Evolutionary conservation across 1,284 basidiomycete species (phyloP).

Genomic region (Coniophora puteana): DNA sequence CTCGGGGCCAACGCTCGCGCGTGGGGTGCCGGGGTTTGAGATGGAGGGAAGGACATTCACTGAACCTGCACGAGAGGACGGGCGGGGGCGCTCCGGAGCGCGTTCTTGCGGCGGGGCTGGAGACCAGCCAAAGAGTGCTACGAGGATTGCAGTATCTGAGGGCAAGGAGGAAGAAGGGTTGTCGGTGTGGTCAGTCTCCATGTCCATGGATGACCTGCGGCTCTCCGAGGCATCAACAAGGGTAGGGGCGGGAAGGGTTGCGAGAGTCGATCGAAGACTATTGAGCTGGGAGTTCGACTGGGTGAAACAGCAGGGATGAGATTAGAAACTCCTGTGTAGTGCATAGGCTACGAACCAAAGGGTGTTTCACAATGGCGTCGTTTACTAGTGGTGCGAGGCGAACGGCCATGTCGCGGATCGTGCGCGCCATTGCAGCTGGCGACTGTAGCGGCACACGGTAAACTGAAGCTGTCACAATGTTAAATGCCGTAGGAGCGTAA

Average conservation of each 20-base stretch:
- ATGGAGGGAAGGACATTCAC: slow-evolving; percentile 27
- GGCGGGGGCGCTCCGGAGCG: slow-evolving; percentile 28
- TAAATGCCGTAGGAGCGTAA: slow-evolving; percentile 9
- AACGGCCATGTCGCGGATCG: slow-evolving; percentile 54
- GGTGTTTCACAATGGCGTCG: slow-evolving; percentile 62
- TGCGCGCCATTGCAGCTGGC: slow-evolving; percentile 53
- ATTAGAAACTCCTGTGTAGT: neutral
- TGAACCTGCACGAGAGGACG: slow-evolving; percentile 39
- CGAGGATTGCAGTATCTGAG: slow-evolving; percentile 54
- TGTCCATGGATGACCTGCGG: slow-evolving; percentile 9
- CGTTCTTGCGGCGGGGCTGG: slow-evolving; percentile 42
- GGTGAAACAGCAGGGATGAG: slow-evolving; percentile 5
- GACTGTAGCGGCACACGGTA: slow-evolving; percentile 71
- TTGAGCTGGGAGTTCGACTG: slow-evolving; percentile 45
- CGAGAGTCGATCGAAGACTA: slow-evolving; percentile 37
- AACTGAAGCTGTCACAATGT: slow-evolving; percentile 49
- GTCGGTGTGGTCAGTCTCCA: slow-evolving; percentile 8
- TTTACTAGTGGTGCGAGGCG: slow-evolving; percentile 49
- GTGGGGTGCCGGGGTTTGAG: slow-evolving; percentile 32
- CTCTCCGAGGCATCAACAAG: slow-evolving; percentile 8
- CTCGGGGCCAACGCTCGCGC: slow-evolving; percentile 46
- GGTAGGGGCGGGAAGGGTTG: slow-evolving; percentile 19
- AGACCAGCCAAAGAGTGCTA: slow-evolving; percentile 69
- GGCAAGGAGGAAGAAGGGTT: slow-evolving; percentile 33
- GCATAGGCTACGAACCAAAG: slow-evolving; percentile 50